Conservation (phyloP, 257 asterid genomes). For the Solanum neorickii region DNA sequence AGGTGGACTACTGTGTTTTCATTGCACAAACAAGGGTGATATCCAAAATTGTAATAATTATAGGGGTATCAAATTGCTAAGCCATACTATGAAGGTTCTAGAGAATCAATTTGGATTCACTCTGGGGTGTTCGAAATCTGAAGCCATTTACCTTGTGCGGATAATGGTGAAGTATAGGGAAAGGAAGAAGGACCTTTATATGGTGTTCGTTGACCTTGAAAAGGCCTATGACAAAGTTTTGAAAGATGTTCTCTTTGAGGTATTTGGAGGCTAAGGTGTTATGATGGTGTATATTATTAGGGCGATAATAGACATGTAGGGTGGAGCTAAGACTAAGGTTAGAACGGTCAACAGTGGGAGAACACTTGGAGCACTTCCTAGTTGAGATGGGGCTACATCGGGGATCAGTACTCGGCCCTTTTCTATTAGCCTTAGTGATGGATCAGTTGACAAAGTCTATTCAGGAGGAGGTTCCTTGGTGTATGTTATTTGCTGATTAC, state of each 20-base stretch:
- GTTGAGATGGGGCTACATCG: background rate
- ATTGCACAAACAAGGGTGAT: background rate
- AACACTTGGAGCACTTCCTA: background rate
- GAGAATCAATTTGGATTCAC: background rate
- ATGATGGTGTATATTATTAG: background rate
- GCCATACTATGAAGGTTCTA: background rate
- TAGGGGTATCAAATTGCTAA: background rate
- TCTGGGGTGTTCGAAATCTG: background rate
- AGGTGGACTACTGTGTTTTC: background rate
- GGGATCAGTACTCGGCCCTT: background rate
- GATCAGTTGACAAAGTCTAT: background rate
- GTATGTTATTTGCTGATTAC: background rate
- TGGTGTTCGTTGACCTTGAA: background rate
- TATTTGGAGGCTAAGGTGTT: background rate
- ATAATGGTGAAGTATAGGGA: background rate
- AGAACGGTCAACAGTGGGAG: background rate
- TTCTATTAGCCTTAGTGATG: background rate
- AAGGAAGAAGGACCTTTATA: background rate
- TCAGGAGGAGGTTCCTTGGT: background rate
- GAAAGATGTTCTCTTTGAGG: background rate
- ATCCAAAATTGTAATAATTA: background rate
- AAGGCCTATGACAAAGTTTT: background rate
- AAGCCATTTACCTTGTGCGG: background rate
- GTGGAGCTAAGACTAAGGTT: background rate
- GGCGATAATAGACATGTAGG: background rate